phyloP scores from a whole-genome alignment of 139 green algal genomes.

The Chlorella ohadii region DNA sequence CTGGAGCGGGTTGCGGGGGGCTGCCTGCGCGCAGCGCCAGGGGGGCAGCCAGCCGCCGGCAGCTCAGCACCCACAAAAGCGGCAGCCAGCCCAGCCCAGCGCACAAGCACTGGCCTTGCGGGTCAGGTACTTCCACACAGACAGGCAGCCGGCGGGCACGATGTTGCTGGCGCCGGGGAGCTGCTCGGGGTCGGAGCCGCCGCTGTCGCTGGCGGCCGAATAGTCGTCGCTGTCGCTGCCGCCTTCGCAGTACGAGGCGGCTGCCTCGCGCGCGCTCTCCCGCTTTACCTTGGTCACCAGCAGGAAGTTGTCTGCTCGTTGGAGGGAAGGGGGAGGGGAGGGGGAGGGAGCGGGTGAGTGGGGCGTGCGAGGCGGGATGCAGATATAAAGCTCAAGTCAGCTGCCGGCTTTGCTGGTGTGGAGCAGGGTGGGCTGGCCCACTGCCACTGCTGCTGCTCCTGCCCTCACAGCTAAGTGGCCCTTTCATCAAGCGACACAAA shows the following conservation, averaged over 20 bases:
- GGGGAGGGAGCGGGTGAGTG: neutral
- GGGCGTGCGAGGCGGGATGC: too few relatives aligned
- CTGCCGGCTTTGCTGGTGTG: too few relatives aligned
- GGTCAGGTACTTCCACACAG: conserved; percentile 9
- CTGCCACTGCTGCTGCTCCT: too few relatives aligned
- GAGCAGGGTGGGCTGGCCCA: too few relatives aligned
- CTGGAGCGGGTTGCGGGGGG: conserved; percentile 8
- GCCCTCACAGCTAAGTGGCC: too few relatives aligned
- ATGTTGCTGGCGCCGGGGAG: neutral
- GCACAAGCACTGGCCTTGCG: neutral
- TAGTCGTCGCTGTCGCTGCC: neutral
- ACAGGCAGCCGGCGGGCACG: neutral
- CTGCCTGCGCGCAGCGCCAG: conserved; percentile 5
- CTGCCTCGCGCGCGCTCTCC: neutral
- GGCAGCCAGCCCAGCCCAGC: neutral
- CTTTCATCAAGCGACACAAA: too few relatives aligned
- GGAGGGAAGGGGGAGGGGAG: neutral
- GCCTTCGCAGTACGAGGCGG: neutral
- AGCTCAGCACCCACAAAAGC: neutral
- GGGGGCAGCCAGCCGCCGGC: neutral
- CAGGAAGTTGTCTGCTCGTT: conserved; percentile 87
- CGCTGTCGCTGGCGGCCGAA: neutral
- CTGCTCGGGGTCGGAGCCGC: neutral
- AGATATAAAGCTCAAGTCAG: too few relatives aligned
- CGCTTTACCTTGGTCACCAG: conserved; percentile 66